These are phyloP conservation scores for Raddia guianensis DNA, from an alignment of 176 grass and related monocot genomes.

Conservation along the genomic window DNA sequence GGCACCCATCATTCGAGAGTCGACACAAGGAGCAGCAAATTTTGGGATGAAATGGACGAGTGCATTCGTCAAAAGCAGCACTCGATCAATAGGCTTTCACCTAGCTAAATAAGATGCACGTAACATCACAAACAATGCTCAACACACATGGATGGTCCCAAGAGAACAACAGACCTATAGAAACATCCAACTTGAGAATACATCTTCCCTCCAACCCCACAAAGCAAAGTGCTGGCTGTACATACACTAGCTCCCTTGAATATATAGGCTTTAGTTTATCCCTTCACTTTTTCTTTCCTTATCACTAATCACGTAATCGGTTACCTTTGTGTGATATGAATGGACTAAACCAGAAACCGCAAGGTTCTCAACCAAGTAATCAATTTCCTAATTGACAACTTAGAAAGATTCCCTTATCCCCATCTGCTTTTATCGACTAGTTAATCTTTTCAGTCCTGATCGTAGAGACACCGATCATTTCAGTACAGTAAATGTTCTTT, in stretches of 20 bases:
- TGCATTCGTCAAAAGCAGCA: slow-evolving; percentile 35
- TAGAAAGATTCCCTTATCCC: slow-evolving; percentile 69
- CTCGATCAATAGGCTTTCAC: slow-evolving; percentile 14
- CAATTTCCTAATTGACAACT: slow-evolving; percentile 54
- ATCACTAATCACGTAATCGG: slow-evolving; percentile 35
- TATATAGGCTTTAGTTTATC: slow-evolving; percentile 29
- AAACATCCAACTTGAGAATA: slow-evolving; percentile 36
- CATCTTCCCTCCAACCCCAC: slow-evolving; percentile 33
- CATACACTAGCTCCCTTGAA: slow-evolving; percentile 42
- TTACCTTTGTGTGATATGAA: slow-evolving; percentile 43
- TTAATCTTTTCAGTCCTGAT: slow-evolving; percentile 46
- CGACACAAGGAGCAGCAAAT: slow-evolving; percentile 25
- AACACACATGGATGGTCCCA: slow-evolving; percentile 25
- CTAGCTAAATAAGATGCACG: slow-evolving; percentile 42
- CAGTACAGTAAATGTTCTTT: slow-evolving; percentile 41
- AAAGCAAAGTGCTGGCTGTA: slow-evolving; percentile 14
- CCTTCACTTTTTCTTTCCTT: slow-evolving; percentile 36
- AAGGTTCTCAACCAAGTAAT: slow-evolving; percentile 41
- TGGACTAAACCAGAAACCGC: slow-evolving; percentile 34
- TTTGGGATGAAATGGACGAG: slow-evolving; percentile 33
- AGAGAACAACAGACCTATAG: slow-evolving; percentile 37
- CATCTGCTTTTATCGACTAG: slow-evolving; percentile 43
- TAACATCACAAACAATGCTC: slow-evolving; percentile 36
- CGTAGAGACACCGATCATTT: slow-evolving; percentile 41
- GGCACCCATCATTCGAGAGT: slow-evolving; percentile 27